Conservation (phyloP, 257 asterid genomes). For the Solanum pimpinellifolium region DNA sequence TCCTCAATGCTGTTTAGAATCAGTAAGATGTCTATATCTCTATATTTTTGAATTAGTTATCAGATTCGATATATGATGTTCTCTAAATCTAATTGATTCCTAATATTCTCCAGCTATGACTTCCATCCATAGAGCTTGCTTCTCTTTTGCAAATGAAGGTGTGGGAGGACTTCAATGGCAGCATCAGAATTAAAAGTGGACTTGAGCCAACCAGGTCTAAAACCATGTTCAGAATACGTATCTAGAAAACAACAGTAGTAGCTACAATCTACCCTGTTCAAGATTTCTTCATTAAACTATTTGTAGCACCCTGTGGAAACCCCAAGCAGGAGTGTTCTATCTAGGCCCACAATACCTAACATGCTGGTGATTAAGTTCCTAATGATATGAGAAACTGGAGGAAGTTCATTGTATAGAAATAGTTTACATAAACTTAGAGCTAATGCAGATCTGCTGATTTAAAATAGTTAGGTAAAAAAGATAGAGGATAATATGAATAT, state of each 20-base stretch:
- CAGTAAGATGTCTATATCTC: neutral
- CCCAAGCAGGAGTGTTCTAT: neutral
- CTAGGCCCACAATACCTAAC: neutral
- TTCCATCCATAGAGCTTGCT: neutral
- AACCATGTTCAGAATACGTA: neutral
- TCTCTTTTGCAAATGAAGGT: neutral
- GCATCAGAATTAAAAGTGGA: neutral
- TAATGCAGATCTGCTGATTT: neutral
- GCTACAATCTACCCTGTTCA: neutral
- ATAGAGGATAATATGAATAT: neutral
- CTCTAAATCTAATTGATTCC: neutral
- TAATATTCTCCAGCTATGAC: neutral
- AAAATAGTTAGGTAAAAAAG: neutral
- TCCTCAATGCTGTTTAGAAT: neutral
- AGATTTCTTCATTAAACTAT: neutral
- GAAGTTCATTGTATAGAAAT: neutral
- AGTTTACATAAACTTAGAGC: neutral
- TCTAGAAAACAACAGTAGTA: neutral
- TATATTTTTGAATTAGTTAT: neutral
- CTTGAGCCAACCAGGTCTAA: neutral
- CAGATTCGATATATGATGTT: neutral
- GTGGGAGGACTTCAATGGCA: neutral
- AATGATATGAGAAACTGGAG: neutral
- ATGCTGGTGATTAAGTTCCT: neutral
- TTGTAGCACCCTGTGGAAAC: neutral